Conservation (phyloP, 2,329 filamentous ascomycete species). For the Blumeria hordei region DNA sequence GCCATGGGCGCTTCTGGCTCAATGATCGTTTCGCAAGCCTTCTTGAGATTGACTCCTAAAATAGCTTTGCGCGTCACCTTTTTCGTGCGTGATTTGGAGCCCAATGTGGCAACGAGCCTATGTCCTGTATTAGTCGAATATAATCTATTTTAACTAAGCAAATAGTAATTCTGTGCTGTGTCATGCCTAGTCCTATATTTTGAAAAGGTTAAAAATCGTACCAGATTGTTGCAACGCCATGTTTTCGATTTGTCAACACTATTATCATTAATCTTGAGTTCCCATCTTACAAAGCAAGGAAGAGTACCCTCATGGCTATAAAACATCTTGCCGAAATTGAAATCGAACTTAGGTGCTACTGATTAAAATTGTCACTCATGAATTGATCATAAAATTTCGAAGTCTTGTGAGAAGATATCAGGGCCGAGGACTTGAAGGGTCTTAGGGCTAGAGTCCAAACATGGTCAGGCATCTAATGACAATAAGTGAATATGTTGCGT, state of each 20-base stretch:
- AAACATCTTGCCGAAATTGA: constrained; percentile 37
- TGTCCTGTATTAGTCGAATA: background rate
- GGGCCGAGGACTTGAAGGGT: no score
- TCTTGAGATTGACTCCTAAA: constrained; percentile 62
- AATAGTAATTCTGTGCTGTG: no score
- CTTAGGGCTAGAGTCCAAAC: no score
- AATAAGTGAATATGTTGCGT: no score
- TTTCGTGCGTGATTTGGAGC: constrained; percentile 42
- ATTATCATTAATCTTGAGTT: background rate
- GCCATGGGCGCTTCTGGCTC: constrained; percentile 71
- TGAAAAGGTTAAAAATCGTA: constrained; percentile 19
- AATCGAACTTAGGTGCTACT: no score
- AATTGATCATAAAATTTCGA: no score
- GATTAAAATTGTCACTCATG: no score
- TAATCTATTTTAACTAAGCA: no score
- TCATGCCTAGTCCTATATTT: background rate
- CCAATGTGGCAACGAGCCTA: constrained; percentile 82
- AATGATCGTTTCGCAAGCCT: constrained; percentile 73
- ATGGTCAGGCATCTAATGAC: no score
- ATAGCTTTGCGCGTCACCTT: constrained; percentile 71
- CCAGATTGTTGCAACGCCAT: constrained; percentile 92
- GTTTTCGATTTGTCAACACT: constrained; percentile 65
- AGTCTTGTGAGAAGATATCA: no score
- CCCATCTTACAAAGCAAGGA: background rate
- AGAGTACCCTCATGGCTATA: constrained; percentile 79